phyloP scores from a whole-genome alignment of 371 early-diverging fungal species.

The Homolaphlyctis polyrhiza region DNA sequence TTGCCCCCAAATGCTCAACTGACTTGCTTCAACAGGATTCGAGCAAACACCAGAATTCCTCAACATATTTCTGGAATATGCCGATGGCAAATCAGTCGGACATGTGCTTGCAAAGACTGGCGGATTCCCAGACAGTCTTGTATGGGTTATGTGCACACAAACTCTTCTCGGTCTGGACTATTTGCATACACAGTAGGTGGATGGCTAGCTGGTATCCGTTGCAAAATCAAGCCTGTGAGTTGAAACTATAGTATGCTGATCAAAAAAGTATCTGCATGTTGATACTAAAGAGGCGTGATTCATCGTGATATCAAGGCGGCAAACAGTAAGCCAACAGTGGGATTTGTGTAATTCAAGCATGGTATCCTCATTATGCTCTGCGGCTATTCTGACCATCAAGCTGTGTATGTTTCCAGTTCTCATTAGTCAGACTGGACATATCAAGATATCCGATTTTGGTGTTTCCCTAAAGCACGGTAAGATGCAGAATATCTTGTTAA shows the following conservation, averaged over 20 bases:
- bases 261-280: not conserved
- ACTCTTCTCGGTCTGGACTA: constrained; percentile 82
- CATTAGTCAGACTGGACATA: no score
- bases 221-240: not conserved
- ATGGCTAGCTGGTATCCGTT: not conserved
- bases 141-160: constrained; percentile 82
- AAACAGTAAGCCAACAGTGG: constrained; percentile 57
- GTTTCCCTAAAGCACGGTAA: constrained; percentile 68
- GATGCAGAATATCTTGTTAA: constrained; percentile 56
- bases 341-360: not conserved
- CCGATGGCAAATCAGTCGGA: constrained; percentile 75
- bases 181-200: constrained; percentile 41
- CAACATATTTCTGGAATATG: constrained; percentile 97
- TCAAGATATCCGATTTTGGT: constrained; percentile 98
- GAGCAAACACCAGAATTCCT: constrained; percentile 72
- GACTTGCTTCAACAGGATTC: constrained; percentile 24
- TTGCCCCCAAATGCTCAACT: no score
- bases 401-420: no score
- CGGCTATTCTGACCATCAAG: no score
- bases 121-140: constrained; percentile 76
- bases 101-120: constrained; percentile 79
- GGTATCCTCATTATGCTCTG: no score
- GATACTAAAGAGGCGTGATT: constrained; percentile 46
- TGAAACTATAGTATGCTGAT: not conserved
- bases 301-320: constrained; percentile 98